phyloP scores from a whole-genome alignment of 805 yeast species.

The Saturnispora mendoncae region DNA sequence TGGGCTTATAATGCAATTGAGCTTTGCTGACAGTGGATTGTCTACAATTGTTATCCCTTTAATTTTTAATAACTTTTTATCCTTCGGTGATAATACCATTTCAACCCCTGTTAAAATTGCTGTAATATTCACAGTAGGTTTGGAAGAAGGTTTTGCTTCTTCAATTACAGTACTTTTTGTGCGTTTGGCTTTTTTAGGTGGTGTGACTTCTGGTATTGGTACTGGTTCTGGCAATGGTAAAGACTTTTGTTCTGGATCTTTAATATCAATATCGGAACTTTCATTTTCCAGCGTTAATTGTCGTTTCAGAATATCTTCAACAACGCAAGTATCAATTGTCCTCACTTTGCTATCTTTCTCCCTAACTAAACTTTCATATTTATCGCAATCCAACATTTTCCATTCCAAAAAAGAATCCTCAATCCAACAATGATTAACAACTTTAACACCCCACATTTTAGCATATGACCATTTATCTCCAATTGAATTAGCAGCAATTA shows the following conservation, averaged over 20 bases:
- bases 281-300: not conserved
- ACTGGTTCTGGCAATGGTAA: not conserved
- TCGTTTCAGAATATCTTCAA: not conserved
- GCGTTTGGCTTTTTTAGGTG: not conserved
- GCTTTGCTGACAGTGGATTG: conserved; percentile 31
- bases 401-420: conserved; percentile 69
- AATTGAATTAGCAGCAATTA: conserved; percentile 54
- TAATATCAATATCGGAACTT: not conserved
- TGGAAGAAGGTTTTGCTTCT: conserved; percentile 14
- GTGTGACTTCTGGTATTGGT: not conserved
- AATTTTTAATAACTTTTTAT: conserved; percentile 33
- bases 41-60: conserved; percentile 48
- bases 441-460: conserved; percentile 51
- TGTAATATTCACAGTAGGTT: conserved; percentile 29
- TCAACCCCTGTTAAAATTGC: conserved; percentile 65
- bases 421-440: conserved; percentile 80
- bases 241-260: conserved; percentile 1
- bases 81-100: conserved; percentile 35
- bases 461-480: conserved; percentile 80
- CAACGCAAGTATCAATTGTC: conserved; percentile 34
- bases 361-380: conserved; percentile 38
- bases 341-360: conserved; percentile 32
- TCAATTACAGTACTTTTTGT: no score
- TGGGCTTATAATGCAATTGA: conserved; percentile 63
- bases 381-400: conserved; percentile 40